Evolutionary conservation across 352 stramenopile species (phyloP).

Genomic region (Elongisporangium prolatum): DNA sequence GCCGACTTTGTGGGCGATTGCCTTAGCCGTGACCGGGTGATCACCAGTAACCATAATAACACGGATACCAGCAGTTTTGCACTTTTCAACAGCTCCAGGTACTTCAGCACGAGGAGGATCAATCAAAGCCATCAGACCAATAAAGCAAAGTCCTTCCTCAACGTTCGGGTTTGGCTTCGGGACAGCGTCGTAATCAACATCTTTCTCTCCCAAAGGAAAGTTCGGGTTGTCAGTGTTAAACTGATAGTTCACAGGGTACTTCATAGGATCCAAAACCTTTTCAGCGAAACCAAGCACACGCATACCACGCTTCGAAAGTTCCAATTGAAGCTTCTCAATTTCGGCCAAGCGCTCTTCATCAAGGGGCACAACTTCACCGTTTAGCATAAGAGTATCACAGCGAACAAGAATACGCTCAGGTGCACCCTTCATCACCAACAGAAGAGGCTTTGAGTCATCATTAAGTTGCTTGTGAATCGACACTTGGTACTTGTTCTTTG

Average conservation of each 20-base stretch:
- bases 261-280: constrained; percentile 35
- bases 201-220: constrained; percentile 80
- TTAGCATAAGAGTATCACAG: constrained; percentile 82
- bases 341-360: constrained; percentile 89
- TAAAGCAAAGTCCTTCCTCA: constrained; percentile 83
- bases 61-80: constrained; percentile 90
- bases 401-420: constrained; percentile 93
- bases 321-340: constrained; percentile 42
- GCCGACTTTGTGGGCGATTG: constrained; percentile 92
- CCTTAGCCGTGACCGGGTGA: constrained; percentile 90
- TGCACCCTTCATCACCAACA: constrained; percentile 94
- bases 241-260: constrained; percentile 43
- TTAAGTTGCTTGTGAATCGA: constrained; percentile 83
- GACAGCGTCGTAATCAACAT: constrained; percentile 69
- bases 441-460: constrained; percentile 45
- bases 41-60: constrained; percentile 96
- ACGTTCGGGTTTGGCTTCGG: constrained; percentile 63
- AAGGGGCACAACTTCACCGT: constrained; percentile 72
- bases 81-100: constrained; percentile 85
- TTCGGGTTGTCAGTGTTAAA: constrained; percentile 84
- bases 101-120: constrained; percentile 92
- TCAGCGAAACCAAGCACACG: constrained; percentile 56
- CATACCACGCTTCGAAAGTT: constrained; percentile 59
- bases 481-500: constrained; percentile 83
- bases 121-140: constrained; percentile 95